phyloP scores from a whole-genome alignment of 345 rosid species.

The Erucastrum elatum region DNA sequence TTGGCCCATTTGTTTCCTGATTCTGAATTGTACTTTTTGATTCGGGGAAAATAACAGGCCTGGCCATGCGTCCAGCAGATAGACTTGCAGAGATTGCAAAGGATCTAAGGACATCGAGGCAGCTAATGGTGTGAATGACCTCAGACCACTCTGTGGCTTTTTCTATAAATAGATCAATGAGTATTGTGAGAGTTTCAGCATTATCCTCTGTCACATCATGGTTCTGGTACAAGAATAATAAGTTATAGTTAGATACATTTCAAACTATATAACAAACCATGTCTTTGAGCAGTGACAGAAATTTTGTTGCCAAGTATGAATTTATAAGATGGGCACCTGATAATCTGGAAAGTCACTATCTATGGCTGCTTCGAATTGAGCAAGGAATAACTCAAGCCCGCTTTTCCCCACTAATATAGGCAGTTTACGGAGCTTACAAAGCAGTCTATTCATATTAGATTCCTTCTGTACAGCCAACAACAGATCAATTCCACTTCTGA shows the following conservation, averaged over 20 bases:
- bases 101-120: slow-evolving; percentile 81
- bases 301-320: slow-evolving; percentile 1
- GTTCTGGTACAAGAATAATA: slow-evolving; percentile 49
- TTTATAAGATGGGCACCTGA: slow-evolving; percentile 61
- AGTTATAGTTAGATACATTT: slow-evolving; percentile 19
- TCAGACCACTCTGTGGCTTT: slow-evolving; percentile 78
- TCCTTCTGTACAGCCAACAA: slow-evolving; percentile 58
- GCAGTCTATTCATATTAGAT: slow-evolving; percentile 41
- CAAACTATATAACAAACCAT: neutral
- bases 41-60: slow-evolving; percentile 65
- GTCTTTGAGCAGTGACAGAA: slow-evolving; percentile 10
- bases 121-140: slow-evolving; percentile 68
- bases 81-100: slow-evolving; percentile 66
- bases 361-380: slow-evolving; percentile 88
- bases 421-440: slow-evolving; percentile 56
- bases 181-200: slow-evolving; percentile 77
- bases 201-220: slow-evolving; percentile 70
- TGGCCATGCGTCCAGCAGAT: slow-evolving; percentile 66
- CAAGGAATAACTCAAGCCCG: slow-evolving; percentile 64
- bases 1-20: slow-evolving; percentile 52
- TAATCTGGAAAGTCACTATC: slow-evolving; percentile 91
- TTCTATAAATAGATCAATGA: slow-evolving; percentile 77
- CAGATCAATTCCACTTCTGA: slow-evolving; percentile 72
- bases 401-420: slow-evolving; percentile 55
- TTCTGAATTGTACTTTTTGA: slow-evolving; percentile 41